Evolutionary conservation across 805 yeast species (phyloP).

Genomic region (Yarrowia phangngaensis): DNA sequence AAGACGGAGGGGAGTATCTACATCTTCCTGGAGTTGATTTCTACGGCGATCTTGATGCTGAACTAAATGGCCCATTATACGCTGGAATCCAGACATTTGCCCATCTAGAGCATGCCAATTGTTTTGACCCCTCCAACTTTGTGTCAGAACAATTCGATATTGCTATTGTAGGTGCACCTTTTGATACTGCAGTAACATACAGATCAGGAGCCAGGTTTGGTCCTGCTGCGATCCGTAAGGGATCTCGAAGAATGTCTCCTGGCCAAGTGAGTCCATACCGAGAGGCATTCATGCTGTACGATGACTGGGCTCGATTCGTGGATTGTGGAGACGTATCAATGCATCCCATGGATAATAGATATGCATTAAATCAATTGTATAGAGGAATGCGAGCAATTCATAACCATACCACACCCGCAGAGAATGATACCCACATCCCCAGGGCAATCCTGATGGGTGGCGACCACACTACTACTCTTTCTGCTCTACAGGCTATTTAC

Average conservation of each 20-base stretch:
- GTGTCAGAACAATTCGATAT: slow-evolving; percentile 51
- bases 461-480: slow-evolving; percentile 70
- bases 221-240: slow-evolving; percentile 46
- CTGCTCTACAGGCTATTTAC: slow-evolving; percentile 60
- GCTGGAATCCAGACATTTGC: slow-evolving; percentile 54
- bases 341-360: slow-evolving; percentile 58
- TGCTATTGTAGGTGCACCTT: slow-evolving; percentile 75
- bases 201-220: slow-evolving; percentile 84
- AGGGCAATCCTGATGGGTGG: slow-evolving; percentile 69
- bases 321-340: slow-evolving; percentile 69
- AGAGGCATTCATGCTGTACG: slow-evolving; percentile 58
- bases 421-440: slow-evolving; percentile 48
- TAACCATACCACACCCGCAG: slow-evolving; percentile 30
- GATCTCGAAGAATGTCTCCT: slow-evolving; percentile 42
- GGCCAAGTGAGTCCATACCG: slow-evolving; percentile 44
- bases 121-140: slow-evolving; percentile 47
- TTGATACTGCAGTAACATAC: slow-evolving; percentile 76
- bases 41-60: slow-evolving; percentile 22
- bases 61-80: slow-evolving; percentile 28
- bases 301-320: slow-evolving; percentile 47
- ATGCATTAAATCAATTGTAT: slow-evolving; percentile 58
- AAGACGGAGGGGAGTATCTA: slow-evolving; percentile 1
- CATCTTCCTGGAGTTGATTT: slow-evolving; percentile 7
- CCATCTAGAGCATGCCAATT: slow-evolving; percentile 58
- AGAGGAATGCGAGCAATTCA: slow-evolving; percentile 47